Evolutionary conservation across 768 basidiomycete species (phyloP), one percentile per base, ranked within the genome.

Genomic region (Lanmaoa pseudosensibilis): DNA sequence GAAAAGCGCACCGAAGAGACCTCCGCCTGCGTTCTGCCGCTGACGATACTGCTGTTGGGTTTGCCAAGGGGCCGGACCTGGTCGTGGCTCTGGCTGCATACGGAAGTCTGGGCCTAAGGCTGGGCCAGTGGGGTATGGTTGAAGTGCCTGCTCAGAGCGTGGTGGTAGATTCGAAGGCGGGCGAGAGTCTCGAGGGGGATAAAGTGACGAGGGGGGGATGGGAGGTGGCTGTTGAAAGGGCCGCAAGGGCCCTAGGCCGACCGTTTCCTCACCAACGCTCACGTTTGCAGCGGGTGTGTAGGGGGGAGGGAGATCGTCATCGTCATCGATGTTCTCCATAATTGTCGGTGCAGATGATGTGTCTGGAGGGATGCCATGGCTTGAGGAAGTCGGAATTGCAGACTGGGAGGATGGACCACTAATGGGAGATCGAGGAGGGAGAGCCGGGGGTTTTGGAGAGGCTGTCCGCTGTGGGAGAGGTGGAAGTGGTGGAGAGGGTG

Each of bases 201-300:
- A 37, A 10, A 38, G 18, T 1, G 52, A 52, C 40, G 57, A 30
- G 0, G 56, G 15, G 5, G 66, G 64, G 5, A 37, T 45, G 0
- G 21, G 56, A 5, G 71, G 77, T 0, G 77, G 63, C 10, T 62
- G 74, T 63, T 87, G 85, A 62, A 87, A 90, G 0, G 88, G 86
- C 13, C 87, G 64, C 5, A 71, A 52, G 0, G 88, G 89, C 0
- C 90, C 88, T 19, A 79, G 71, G 52, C 88, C 83, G 2, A 91
- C 57, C 0, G 86, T 83, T 1, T 76, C 71, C 65, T 92, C 90
- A 15, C 87, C 90, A 18, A 27, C 27, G 27, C 27, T 27, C 27
- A 75, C 46, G 46, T 85, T 78, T 4, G 88, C 80, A 2, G 77
- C 60, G 0, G 82, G 73, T 0, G 88, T 88, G 63, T 91, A 92